A percentile compares a stretch with the other conserved stretches of the same genome.
Conservation (phyloP, 441 rosid genomes). For the Adansonia rubrostipa region DNA sequence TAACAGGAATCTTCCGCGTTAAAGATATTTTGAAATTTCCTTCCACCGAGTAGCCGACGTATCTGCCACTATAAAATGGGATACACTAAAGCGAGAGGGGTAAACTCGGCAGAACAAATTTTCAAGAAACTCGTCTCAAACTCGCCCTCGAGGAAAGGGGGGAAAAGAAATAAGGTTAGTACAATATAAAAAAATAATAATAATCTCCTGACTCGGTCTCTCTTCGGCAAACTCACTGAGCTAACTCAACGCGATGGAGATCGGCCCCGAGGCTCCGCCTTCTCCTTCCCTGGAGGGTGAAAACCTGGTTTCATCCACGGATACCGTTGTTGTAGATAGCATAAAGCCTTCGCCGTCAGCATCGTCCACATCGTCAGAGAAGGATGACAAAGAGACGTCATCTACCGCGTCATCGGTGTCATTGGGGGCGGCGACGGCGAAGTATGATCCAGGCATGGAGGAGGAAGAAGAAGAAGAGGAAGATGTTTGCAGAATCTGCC, state of each 20-base stretch:
- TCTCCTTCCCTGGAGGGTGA: conserved; percentile 37
- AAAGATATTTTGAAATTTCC: background rate
- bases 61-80: background rate
- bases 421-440: conserved; percentile 35
- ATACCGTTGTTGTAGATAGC: conserved; percentile 33
- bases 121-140: background rate
- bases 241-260: conserved; percentile 54
- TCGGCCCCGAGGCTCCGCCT: conserved; percentile 44
- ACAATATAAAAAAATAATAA: background rate
- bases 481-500: conserved; percentile 98
- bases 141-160: background rate
- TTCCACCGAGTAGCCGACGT: conserved; percentile 60
- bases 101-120: background rate
- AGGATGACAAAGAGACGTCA: conserved; percentile 37
- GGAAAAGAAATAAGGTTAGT: too few relatives aligned
- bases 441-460: conserved; percentile 47
- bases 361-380: conserved; percentile 35
- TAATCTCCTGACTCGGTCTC: conserved; percentile 23
- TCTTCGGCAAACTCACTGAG: conserved; percentile 14
- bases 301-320: conserved; percentile 21
- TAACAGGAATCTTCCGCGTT: background rate
- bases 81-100: background rate
- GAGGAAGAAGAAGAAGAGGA: conserved; percentile 87
- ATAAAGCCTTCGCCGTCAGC: conserved; percentile 37
- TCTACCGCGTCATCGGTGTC: conserved; percentile 26